phyloP scores from a whole-genome alignment of 2,329 filamentous ascomycete genomes.

The Ophiostoma ips region DNA sequence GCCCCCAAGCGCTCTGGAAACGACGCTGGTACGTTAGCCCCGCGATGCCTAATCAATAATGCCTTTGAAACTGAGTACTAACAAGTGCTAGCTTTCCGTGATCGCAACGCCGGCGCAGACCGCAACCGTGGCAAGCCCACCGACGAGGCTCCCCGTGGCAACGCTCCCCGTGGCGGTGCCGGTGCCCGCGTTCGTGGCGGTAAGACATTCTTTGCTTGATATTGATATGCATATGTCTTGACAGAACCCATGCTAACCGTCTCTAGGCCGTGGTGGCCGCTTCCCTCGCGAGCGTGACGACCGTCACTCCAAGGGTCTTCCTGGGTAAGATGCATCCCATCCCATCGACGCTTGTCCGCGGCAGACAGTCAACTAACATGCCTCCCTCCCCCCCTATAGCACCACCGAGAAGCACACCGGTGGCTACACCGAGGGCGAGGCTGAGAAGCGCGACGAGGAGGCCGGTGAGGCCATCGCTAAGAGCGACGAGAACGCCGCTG shows the following conservation, averaged over 20 bases:
- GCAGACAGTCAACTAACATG: too few relatives aligned
- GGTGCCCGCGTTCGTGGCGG: constrained; percentile 49
- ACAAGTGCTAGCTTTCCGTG: constrained; percentile 61
- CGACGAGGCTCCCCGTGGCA: constrained; percentile 49
- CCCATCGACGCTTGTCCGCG: too few relatives aligned
- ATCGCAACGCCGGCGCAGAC: constrained; percentile 66
- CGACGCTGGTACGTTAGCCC: constrained; percentile 63
- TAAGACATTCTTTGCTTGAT: constrained; percentile 27
- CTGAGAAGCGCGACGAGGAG: constrained; percentile 82
- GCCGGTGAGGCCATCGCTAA: constrained; percentile 81
- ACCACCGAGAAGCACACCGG: constrained; percentile 79
- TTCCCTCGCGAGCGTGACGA: constrained; percentile 41
- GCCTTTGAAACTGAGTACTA: constrained; percentile 5
- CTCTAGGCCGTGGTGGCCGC: constrained; percentile 38
- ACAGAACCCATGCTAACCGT: neutral
- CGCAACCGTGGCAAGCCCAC: constrained; percentile 72
- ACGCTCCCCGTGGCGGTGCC: constrained; percentile 34
- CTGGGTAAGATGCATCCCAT: constrained; percentile 21
- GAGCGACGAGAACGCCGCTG: constrained; percentile 62
- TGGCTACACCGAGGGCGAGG: constrained; percentile 69
- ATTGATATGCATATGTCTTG: neutral
- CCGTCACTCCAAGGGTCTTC: constrained; percentile 35
- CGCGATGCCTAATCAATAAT: neutral
- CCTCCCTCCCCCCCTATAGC: too few relatives aligned
- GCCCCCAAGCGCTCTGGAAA: constrained; percentile 46